Conservation (phyloP, 2,329 filamentous ascomycete genomes). For the Beauveria medogensis region DNA sequence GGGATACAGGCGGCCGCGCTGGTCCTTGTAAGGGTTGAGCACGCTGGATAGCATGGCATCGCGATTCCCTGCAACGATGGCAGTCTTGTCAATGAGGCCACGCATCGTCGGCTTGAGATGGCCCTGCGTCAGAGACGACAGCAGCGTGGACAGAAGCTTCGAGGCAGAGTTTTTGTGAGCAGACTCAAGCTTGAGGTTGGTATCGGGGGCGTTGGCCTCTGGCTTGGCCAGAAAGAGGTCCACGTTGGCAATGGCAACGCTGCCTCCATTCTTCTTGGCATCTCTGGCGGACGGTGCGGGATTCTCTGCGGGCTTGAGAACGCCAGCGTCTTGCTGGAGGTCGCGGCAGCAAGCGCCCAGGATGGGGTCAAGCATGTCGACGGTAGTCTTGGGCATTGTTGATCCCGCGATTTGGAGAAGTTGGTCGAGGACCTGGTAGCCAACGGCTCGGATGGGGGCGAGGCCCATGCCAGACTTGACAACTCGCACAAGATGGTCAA, state of each 20-base stretch:
- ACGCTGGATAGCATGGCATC: slow-evolving; percentile 74
- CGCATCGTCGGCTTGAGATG: slow-evolving; percentile 64
- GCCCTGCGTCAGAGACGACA: slow-evolving; percentile 57
- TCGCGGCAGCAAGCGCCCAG: slow-evolving; percentile 68
- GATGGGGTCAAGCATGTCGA: slow-evolving; percentile 54
- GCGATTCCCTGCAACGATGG: slow-evolving; percentile 61
- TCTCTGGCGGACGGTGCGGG: slow-evolving; percentile 22
- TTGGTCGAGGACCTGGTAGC: slow-evolving; percentile 51
- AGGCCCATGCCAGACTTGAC: slow-evolving; percentile 51
- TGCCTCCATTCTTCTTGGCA: slow-evolving; percentile 29
- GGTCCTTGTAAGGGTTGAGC: slow-evolving; percentile 63
- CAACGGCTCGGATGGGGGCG: slow-evolving; percentile 46
- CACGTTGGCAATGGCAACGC: slow-evolving; percentile 45
- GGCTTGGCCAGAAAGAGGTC: slow-evolving; percentile 57
- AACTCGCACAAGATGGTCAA: slow-evolving; percentile 66
- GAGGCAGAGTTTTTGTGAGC: slow-evolving; percentile 49
- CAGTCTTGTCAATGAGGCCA: slow-evolving; percentile 70
- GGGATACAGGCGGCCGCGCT: slow-evolving; percentile 55
- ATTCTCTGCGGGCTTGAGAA: slow-evolving; percentile 33
- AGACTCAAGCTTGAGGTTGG: slow-evolving; percentile 27
- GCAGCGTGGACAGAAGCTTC: slow-evolving; percentile 51
- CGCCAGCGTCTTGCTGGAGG: slow-evolving; percentile 48
- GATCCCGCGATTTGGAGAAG: slow-evolving; percentile 57
- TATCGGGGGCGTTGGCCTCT: slow-evolving; percentile 26
- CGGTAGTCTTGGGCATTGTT: slow-evolving; percentile 56